Evolutionary conservation across 139 green algal genomes (phyloP), one percentile per base, ranked within the genome.

Genomic region (Micromonas commoda): DNA sequence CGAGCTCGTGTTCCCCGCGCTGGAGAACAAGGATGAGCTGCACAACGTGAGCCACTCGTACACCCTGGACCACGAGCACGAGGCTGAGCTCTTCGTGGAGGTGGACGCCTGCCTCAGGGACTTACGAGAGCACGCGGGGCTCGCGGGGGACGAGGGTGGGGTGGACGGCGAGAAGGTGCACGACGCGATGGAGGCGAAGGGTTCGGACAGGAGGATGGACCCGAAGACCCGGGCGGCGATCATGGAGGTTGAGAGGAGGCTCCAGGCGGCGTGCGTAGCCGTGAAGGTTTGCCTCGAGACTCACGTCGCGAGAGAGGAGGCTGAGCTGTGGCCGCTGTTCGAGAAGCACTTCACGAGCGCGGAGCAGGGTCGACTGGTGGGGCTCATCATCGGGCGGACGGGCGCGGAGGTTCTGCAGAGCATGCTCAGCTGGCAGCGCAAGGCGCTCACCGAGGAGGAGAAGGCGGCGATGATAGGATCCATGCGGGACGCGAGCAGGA

Each of bases 311-410:
- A 78, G 77, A 1, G 95, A 99, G 89, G 95, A 99, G 89, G 80
- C 83, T 1, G 93, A 97, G 87, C 87, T 99, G 57, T 99, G 95
- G 95, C 95, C 95, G 39, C 89, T 99, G 26, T 98, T 99, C 87
- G 86, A 83, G 0, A 88, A 91, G 80, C 84, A 95, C 82, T 97
- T 98, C 81, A 89, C 73, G n/a, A 66, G 87, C 2, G 89, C 90
- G 57, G 95, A 98, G 88, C 95, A 99, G 86, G 88, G 96, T 77
- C 80, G 89, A 60, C 86, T 98, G 66, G 93, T 99, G 38, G 93
- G 82, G 19, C 71, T 64, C 60, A 88, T 88, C 76, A 84, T 88
- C 67, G 85, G 84, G 1, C 67, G 88, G 53, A 98, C 95, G 0
- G 93, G 95, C 0, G 95, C 95, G 3, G 93, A 97, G 76, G 93